Percentiles rank a stretch among this genome's conserved stretches.
These are phyloP conservation scores for Cyamopsis tetragonoloba DNA, from an alignment of 306 rosid genomes.

Conservation along the genomic window DNA sequence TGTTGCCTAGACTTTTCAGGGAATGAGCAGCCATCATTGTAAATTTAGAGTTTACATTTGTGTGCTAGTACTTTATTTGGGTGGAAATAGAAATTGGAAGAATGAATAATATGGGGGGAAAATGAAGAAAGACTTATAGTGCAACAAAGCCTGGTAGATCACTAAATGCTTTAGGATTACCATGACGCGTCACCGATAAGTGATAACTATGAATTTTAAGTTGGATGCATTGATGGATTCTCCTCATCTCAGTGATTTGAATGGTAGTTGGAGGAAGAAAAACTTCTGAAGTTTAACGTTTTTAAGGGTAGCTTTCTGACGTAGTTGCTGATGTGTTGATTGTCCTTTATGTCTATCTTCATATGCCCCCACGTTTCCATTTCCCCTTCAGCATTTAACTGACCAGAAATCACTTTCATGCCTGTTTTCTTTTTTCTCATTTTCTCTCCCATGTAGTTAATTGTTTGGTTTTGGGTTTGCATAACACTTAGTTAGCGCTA, in stretches of 20 bases:
- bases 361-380: background rate
- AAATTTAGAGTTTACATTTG: background rate
- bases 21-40: background rate
- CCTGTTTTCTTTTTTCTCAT: background rate
- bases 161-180: background rate
- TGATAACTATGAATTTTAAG: background rate
- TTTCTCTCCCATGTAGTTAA: background rate
- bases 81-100: background rate
- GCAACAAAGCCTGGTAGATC: background rate
- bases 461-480: background rate
- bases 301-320: background rate
- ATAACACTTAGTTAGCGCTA: background rate
- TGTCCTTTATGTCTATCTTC: background rate
- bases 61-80: background rate
- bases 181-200: background rate
- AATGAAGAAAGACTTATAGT: background rate
- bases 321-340: too few species aligned
- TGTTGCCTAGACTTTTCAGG: background rate
- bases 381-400: background rate
- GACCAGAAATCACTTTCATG: background rate
- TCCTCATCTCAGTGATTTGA: background rate
- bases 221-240: background rate
- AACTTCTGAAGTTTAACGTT: background rate
- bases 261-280: background rate
- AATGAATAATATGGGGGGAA: background rate